These are phyloP conservation scores for Dendrocalamus latiflorus DNA, from an alignment of 202 grass and related monocot species.

Conservation along the genomic window DNA sequence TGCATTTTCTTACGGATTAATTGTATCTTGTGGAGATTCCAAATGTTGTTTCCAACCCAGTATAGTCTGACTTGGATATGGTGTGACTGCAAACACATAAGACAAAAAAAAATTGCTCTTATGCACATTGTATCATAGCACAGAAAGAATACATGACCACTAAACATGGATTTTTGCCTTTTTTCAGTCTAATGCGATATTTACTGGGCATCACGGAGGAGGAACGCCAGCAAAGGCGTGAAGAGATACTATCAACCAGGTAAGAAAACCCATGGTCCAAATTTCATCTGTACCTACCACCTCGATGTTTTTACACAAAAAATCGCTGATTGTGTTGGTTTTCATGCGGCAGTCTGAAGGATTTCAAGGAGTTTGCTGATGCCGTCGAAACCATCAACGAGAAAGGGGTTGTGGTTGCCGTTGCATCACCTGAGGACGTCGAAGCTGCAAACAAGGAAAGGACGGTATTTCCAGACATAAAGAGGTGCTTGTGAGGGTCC, in stretches of 20 bases:
- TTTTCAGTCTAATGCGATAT: slow-evolving; percentile 78
- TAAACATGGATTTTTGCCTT: slow-evolving; percentile 4
- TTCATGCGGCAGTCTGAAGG: slow-evolving; percentile 52
- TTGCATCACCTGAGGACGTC: slow-evolving; percentile 77
- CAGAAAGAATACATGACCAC: neutral
- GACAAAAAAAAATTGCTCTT: neutral
- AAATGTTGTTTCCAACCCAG: neutral
- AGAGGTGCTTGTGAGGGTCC: slow-evolving; percentile 58
- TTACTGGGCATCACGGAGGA: slow-evolving; percentile 78
- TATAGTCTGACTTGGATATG: neutral
- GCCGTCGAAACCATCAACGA: slow-evolving; percentile 69
- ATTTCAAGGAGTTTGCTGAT: slow-evolving; percentile 98
- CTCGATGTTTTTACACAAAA: neutral
- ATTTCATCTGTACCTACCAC: too few relatives aligned
- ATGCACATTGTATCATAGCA: neutral
- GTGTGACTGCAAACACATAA: neutral
- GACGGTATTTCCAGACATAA: slow-evolving; percentile 54
- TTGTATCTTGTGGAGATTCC: neutral
- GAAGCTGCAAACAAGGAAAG: slow-evolving; percentile 64
- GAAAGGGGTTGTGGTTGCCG: slow-evolving; percentile 75
- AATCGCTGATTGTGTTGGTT: neutral
- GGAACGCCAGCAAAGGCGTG: slow-evolving; percentile 82
- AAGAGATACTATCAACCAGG: slow-evolving; percentile 92
- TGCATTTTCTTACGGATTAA: neutral
- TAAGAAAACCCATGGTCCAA: slow-evolving; percentile 31